Evolutionary conservation across 495 filamentous ascomycete genomes (phyloP).

Genomic region (Eremomyces bilateralis): DNA sequence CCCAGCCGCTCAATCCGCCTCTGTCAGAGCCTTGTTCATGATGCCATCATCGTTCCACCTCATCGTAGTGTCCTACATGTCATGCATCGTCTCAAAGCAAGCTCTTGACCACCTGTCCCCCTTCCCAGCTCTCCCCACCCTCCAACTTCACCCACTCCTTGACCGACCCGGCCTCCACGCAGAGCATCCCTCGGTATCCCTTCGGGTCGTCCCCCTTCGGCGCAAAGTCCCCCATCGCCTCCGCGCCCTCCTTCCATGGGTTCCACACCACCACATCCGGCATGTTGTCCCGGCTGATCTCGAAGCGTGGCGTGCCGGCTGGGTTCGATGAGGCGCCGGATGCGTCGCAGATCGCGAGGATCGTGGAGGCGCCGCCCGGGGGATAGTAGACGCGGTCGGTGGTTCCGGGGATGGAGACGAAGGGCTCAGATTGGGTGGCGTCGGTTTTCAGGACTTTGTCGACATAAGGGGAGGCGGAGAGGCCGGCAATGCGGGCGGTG

Average conservation of each 20-base stretch:
- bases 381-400: conserved; percentile 56
- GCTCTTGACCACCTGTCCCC: conserved; percentile 49
- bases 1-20: no score
- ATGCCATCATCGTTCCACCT: no score
- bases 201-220: conserved; percentile 75
- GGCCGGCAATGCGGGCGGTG: conserved; percentile 41
- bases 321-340: no score
- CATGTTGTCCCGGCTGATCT: conserved; percentile 58
- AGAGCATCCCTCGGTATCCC: conserved; percentile 83
- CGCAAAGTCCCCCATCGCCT: conserved; percentile 65
- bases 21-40: no score
- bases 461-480: conserved; percentile 48
- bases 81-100: conserved; percentile 10
- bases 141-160: conserved; percentile 64
- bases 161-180: conserved; percentile 78
- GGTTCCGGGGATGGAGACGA: conserved; percentile 43
- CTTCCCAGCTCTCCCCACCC: conserved; percentile 72
- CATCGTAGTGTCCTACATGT: no score
- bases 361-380: no score
- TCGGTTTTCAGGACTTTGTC: conserved; percentile 55
- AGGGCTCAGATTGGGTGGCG: conserved; percentile 28
- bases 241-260: conserved; percentile 72
- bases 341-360: no score
- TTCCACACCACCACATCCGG: conserved; percentile 91
- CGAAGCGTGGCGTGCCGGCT: conserved; percentile 40